A percentile compares a stretch with the other conserved stretches of the same genome.
phyloP scores from a whole-genome alignment of 257 asterid species.

The Petrea volubilis region DNA sequence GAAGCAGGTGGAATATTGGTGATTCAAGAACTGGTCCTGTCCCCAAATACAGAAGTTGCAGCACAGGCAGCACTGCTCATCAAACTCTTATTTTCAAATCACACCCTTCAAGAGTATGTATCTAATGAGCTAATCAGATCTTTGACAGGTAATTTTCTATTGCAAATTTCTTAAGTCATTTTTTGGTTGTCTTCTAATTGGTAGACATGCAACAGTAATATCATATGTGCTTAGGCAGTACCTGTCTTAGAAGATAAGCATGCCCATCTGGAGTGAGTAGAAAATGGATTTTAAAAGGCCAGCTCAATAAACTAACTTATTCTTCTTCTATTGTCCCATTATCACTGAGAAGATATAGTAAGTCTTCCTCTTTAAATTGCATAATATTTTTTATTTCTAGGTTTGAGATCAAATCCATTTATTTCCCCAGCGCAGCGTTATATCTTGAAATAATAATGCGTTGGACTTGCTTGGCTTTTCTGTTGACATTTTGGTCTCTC shows the following conservation, averaged over 20 bases:
- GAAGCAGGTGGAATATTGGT: constrained; percentile 83
- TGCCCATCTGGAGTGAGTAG: constrained; percentile 8
- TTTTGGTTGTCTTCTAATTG: constrained; percentile 5
- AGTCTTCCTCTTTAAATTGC: not conserved
- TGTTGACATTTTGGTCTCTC: constrained; percentile 1
- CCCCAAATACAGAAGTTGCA: constrained; percentile 61
- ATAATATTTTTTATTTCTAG: not conserved
- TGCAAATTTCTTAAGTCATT: not conserved
- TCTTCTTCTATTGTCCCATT: constrained; percentile 14
- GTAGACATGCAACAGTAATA: not conserved
- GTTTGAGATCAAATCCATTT: not conserved
- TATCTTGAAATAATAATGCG: not conserved
- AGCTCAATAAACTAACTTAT: not conserved
- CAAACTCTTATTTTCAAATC: constrained; percentile 77
- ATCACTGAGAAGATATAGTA: not conserved
- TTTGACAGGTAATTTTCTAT: constrained; percentile 62
- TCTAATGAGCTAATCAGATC: constrained; percentile 78
- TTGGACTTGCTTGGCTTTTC: not conserved
- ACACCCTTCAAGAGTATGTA: constrained; percentile 84
- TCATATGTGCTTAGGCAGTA: not conserved
- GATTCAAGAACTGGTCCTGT: constrained; percentile 68
- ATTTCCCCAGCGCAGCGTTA: constrained; percentile 14
- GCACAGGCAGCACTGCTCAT: constrained; percentile 71
- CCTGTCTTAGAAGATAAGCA: constrained; percentile 8
- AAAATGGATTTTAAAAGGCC: constrained; percentile 1